Evolutionary conservation across 441 rosid species (phyloP).

Genomic region (Metrosideros polymorpha): DNA sequence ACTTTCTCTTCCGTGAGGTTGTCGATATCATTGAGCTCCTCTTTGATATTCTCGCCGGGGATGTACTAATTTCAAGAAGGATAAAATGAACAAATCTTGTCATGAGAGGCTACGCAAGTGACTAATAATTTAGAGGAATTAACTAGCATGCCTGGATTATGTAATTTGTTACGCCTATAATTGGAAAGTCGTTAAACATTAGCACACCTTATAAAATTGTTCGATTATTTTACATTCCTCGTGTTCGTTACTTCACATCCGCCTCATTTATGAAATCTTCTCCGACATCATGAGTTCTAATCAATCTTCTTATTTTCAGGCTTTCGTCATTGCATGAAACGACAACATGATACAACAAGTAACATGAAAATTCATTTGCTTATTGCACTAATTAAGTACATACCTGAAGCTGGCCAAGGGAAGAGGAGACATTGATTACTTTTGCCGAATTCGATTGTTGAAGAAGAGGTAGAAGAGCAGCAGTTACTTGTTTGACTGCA

Average conservation of each 20-base stretch:
- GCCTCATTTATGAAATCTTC: no score
- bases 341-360: neutral
- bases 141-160: no score
- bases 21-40: neutral
- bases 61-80: neutral
- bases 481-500: neutral
- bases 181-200: no score
- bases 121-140: no score
- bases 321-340: neutral
- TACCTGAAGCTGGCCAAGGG: conserved; percentile 4
- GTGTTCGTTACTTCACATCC: no score
- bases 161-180: no score
- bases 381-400: neutral
- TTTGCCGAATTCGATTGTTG: neutral
- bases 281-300: no score
- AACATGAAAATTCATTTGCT: neutral
- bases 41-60: neutral
- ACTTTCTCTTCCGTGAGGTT: neutral
- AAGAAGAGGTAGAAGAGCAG: conserved; percentile 4
- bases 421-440: conserved; percentile 1
- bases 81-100: neutral
- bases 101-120: neutral
- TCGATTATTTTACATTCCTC: no score
- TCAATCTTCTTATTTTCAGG: no score
- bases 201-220: no score